A percentile compares a stretch with the other conserved stretches of the same genome.
Evolutionary conservation across 371 early-diverging fungal species (phyloP).

Genomic region (Mortierella sp.): DNA sequence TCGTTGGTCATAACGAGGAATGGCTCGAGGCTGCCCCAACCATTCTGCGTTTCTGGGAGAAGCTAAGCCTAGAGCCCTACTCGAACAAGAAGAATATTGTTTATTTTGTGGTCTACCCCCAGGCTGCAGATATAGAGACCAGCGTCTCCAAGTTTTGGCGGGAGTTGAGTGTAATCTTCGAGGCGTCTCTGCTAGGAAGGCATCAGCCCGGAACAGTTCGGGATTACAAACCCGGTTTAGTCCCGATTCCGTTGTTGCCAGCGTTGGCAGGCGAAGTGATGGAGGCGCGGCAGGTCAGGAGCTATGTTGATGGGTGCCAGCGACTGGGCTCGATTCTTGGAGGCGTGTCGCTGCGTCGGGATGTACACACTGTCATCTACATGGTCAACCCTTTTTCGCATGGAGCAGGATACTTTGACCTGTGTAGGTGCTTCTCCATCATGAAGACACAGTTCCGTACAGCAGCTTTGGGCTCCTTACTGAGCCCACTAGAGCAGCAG

Average conservation of each 20-base stretch:
- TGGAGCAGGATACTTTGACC: slow-evolving; percentile 62
- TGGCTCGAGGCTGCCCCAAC: slow-evolving; percentile 67
- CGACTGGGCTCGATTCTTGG: slow-evolving; percentile 61
- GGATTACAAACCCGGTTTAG: slow-evolving; percentile 61
- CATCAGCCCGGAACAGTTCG: slow-evolving; percentile 63
- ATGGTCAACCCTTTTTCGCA: slow-evolving; percentile 67
- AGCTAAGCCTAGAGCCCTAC: slow-evolving; percentile 69
- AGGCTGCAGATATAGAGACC: slow-evolving; percentile 58
- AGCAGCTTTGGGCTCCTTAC: slow-evolving; percentile 29
- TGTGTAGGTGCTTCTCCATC: slow-evolving; percentile 66
- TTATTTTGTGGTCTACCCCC: slow-evolving; percentile 69
- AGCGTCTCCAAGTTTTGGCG: slow-evolving; percentile 63
- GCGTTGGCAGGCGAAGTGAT: slow-evolving; percentile 46
- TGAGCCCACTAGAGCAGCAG: slow-evolving; percentile 43
- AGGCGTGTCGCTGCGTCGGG: slow-evolving; percentile 18
- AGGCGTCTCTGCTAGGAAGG: slow-evolving; percentile 59
- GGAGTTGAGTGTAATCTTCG: slow-evolving; percentile 64
- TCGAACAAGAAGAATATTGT: slow-evolving; percentile 63
- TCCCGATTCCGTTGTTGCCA: slow-evolving; percentile 62
- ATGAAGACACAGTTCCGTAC: slow-evolving; percentile 57
- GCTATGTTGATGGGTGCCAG: slow-evolving; percentile 64
- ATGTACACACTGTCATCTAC: slow-evolving; percentile 65
- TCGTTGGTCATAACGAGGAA: slow-evolving; percentile 69
- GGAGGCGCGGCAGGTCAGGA: slow-evolving; percentile 58
- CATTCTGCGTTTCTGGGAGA: slow-evolving; percentile 71